Percentiles rank a stretch among this genome's conserved stretches.
Conservation (phyloP, 1,139 yeast genomes). For the Chernovozyma aurita region DNA sequence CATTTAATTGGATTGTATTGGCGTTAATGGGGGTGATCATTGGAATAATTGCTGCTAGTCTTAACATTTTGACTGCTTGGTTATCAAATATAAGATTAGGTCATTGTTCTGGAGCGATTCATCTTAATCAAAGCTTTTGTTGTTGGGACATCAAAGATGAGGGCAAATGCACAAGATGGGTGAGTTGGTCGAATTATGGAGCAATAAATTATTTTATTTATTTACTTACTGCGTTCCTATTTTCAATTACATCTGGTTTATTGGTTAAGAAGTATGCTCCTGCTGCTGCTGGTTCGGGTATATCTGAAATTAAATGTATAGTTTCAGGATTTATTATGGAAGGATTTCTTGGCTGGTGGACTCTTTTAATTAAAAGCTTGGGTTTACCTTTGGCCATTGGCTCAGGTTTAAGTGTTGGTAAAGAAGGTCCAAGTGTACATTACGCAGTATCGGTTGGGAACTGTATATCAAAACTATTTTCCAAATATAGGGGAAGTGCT, state of each 20-base stretch:
- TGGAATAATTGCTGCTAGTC: constrained; percentile 77
- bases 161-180: constrained; percentile 53
- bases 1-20: constrained; percentile 72
- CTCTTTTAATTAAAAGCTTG: constrained; percentile 69
- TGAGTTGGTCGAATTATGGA: constrained; percentile 43
- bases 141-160: constrained; percentile 62
- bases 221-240: constrained; percentile 52
- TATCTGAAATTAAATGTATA: constrained; percentile 92
- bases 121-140: constrained; percentile 73
- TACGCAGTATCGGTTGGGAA: constrained; percentile 82
- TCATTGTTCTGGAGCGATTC: constrained; percentile 64
- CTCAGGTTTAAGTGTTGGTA: constrained; percentile 76
- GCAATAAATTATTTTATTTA: constrained; percentile 54
- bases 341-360: constrained; percentile 72
- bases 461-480: constrained; percentile 52
- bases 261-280: constrained; percentile 76
- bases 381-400: constrained; percentile 86
- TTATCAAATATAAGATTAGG: constrained; percentile 78
- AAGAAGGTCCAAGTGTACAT: constrained; percentile 85
- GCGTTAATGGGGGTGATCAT: constrained; percentile 70
- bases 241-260: constrained; percentile 63
- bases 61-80: constrained; percentile 83
- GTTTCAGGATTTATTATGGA: constrained; percentile 84
- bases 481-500: constrained; percentile 40
- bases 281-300: constrained; percentile 94